Evolutionary conservation across 345 rosid species (phyloP), one percentile per base, ranked within the genome.

Genomic region (Linum lewisii): DNA sequence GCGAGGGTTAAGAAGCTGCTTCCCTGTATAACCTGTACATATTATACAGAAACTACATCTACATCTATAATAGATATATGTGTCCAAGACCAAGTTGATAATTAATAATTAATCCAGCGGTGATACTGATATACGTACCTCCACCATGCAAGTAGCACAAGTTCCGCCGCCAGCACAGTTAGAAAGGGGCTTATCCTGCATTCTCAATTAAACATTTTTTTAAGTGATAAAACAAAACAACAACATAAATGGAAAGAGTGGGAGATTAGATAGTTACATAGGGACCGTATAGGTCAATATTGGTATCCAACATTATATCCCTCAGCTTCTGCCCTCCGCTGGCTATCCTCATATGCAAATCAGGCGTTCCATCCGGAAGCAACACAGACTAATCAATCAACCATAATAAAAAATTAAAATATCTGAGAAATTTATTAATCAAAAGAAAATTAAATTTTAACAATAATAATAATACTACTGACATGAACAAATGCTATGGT

Each of bases 141-240:
- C 98, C 47, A 88, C 95, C 88, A 84, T 75, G 77, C 98, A 91
- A 66, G 96, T 84, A 2, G 72, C 90, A 69, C 98, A 91, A 52
- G 96, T 88, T 52, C 98, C 98, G 66, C 83, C 94, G 21, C 97
- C 98, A 24, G 81, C 96, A 70, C 98, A 91, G 60, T 91, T 91
- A 50, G 75, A 66, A 78, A 91, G 68, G 20, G 88, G 78, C 70
- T 75, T 80, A 53, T 60, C 70, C 98, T 88, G 91, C 16, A 42
- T 66, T 29, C 34, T 29, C 34, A 29, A 29, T 26, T 4, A 29
- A 29, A 29, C 7, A n/a, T n/a, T n/a, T n/a, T n/a, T n/a, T n/a
- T n/a, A n/a, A n/a, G n/a, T n/a, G n/a, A n/a, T n/a, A n/a, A n/a
- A n/a, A n/a, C n/a, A n/a, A n/a, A n/a, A n/a, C n/a, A n/a, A n/a